Evolutionary conservation across 768 basidiomycete genomes (phyloP).

Genomic region (Inosperma sp.): DNA sequence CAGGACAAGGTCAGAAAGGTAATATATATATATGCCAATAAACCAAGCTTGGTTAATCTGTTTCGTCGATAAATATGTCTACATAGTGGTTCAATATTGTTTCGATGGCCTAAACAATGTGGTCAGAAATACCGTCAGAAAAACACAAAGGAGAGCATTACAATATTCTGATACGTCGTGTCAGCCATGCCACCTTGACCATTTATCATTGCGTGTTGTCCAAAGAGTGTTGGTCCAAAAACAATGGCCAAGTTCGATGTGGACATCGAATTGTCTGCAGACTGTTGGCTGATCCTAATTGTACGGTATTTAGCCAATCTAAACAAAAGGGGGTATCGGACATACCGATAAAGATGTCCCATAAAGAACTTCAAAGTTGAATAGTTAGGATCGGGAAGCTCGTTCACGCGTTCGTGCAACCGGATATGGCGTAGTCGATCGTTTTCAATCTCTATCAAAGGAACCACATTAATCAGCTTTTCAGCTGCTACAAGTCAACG

Average conservation of each 20-base stretch:
- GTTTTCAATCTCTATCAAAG: slow-evolving; percentile 74
- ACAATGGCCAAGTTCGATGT: slow-evolving; percentile 92
- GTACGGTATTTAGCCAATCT: not conserved
- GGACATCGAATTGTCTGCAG: slow-evolving; percentile 85
- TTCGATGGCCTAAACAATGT: slow-evolving; percentile 70
- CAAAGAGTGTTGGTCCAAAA: slow-evolving; percentile 95
- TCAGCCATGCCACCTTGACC: slow-evolving; percentile 62
- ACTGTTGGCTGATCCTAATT: slow-evolving; percentile 66
- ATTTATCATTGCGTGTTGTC: slow-evolving; percentile 57
- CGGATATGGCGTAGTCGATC: slow-evolving; percentile 93
- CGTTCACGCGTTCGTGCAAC: slow-evolving; percentile 95
- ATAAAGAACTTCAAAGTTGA: slow-evolving; percentile 94
- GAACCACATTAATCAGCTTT: slow-evolving; percentile 3
- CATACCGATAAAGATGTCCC: slow-evolving; percentile 87
- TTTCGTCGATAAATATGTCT: slow-evolving; percentile 95
- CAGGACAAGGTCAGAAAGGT: too few species aligned
- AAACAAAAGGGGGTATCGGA: slow-evolving; percentile 1
- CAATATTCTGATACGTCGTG: slow-evolving; percentile 69
- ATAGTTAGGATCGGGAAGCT: slow-evolving; percentile 97
- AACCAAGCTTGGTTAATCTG: slow-evolving; percentile 36
- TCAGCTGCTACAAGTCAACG: too few species aligned
- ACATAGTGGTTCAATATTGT: slow-evolving; percentile 91
- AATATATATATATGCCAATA: too few species aligned
- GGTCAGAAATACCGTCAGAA: slow-evolving; percentile 9
- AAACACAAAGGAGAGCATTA: slow-evolving; percentile 24